Evolutionary conservation across 257 asterid genomes (phyloP), one percentile per base, ranked within the genome.

Genomic region (Fraxinus americana): DNA sequence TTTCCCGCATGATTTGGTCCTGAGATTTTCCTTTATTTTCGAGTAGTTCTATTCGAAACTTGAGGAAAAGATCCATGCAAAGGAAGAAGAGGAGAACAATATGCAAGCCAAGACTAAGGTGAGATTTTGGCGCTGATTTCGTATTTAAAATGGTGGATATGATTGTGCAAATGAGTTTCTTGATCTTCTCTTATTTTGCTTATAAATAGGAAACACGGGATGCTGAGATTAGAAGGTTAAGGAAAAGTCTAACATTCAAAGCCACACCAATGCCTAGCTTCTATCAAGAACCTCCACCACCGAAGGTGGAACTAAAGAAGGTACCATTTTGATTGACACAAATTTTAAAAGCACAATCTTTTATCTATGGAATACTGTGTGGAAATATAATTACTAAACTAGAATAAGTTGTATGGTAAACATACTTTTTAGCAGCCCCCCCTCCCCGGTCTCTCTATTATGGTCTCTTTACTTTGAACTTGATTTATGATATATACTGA

Each of bases 231-330:
- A 95, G 78, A 87, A 90, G 82, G 94, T 79, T 93, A 78, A 85
- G 99, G 83, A 95, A 92, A 82, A 88, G 85, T 73, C 84, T 95
- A 89, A 92, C 82, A 84, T 95, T 95, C 84, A 95, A 95, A 86
- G 99, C 99, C 29, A 91, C 94, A 76, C 99, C 99, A 0, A 91
- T 95, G 99, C 99, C 99, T 25, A 95, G 87, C 86, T 95, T 95
- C 86, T 95, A 95, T 85, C 99, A 91, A 84, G 99, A 93, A 82
- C 99, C 99, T 85, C 80, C 94, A 25, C 99, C 98, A 78, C 96
- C 94, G 1, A 93, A 91, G 85, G 87, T 85, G 78, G 99, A 95
- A 74, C 81, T 95, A 79, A 95, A 92, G 91, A 95, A 95, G 98
- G 98, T 95, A 81, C 67, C 27, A 77, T 70, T 52, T 36, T 82